Conservation (phyloP, 1,284 basidiomycete genomes). For the Porodaedalea pini region DNA sequence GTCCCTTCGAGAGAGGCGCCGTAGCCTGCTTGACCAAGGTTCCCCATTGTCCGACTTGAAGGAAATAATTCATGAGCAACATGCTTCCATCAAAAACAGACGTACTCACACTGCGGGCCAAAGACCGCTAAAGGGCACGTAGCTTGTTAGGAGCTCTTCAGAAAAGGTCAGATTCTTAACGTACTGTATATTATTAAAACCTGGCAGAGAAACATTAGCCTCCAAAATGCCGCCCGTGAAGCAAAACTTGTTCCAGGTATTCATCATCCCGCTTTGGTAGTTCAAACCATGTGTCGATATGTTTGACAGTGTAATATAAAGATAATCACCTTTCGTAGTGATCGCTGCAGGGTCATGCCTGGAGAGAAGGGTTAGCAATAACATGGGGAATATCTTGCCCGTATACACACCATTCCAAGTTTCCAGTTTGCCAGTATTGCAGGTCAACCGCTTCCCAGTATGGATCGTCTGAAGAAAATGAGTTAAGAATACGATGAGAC, state of each 20-base stretch:
- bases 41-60: conserved; percentile 53
- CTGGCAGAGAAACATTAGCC: conserved; percentile 10
- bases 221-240: conserved; percentile 47
- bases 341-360: conserved; percentile 65
- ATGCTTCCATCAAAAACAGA: conserved; percentile 24
- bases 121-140: conserved; percentile 34
- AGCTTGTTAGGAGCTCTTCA: conserved; percentile 29
- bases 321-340: conserved; percentile 58
- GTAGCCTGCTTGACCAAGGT: conserved; percentile 41
- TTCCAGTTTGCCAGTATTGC: conserved; percentile 63
- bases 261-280: neutral
- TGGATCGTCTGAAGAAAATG: conserved; percentile 39
- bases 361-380: neutral
- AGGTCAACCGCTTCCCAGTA: conserved; percentile 70
- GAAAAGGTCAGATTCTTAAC: neutral
- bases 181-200: neutral
- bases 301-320: conserved; percentile 53
- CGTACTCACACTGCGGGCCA: conserved; percentile 42
- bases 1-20: conserved; percentile 27
- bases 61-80: neutral
- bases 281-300: conserved; percentile 33
- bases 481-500: neutral
- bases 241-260: conserved; percentile 49
- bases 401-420: conserved; percentile 39
- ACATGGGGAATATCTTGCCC: neutral